Base-by-base conservation (phyloP, 192 early-diverging fungal species). In the Rhizophagus clarus region DNA sequence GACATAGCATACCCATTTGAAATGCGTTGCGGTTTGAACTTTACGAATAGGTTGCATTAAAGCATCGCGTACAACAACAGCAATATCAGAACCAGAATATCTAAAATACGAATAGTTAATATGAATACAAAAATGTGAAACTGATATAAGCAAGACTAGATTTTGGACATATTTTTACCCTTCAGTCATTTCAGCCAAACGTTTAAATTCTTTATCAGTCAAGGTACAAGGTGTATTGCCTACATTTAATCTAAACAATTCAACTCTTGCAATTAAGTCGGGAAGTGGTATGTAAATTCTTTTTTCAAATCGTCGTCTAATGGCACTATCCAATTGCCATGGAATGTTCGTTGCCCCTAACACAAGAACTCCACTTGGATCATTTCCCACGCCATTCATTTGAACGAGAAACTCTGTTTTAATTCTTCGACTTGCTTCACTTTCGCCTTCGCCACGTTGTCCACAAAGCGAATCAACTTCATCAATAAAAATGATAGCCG, bases 371-470 rank as follows among this genome's bases (percentile, higher is more conserved):
- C 97, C 97, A 40, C 90, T 93, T 86, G 93, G 96, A 82, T 97
- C 97, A 81, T 97, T 94, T 29, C 97, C 97, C 11, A 98, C 98
- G 76, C 98, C 97, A 74, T 99, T 96, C 98, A 99, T 99, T 83
- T 98, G 98, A 68, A 99, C 97, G 9, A 99, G 88, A 66, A 99
- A 95, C 87, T 99, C 97, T 0, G 97, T 99, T 84, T 98, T 99
- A 86, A 99, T 97, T 68, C 97, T 88, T 71, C 97, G 88, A 62
- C 93, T 93, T 20, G 97, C 97, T 82, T 99, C 98, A 15, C 90
- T 92, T 85, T 98, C 97, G n/a, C 97, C 97, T 68, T 98, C 97
- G n/a, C 97, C 97, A 60, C 97, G 91, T 32, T 93, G 86, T 31
- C 97, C 96, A 84, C 96, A 97, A 56, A 99, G 88, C 11, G 97